A percentile compares a stretch with the other conserved stretches of the same genome.
These are phyloP conservation scores for Xylaria hypoxylon DNA, from an alignment of 2,329 filamentous ascomycete genomes.

Conservation along the genomic window DNA sequence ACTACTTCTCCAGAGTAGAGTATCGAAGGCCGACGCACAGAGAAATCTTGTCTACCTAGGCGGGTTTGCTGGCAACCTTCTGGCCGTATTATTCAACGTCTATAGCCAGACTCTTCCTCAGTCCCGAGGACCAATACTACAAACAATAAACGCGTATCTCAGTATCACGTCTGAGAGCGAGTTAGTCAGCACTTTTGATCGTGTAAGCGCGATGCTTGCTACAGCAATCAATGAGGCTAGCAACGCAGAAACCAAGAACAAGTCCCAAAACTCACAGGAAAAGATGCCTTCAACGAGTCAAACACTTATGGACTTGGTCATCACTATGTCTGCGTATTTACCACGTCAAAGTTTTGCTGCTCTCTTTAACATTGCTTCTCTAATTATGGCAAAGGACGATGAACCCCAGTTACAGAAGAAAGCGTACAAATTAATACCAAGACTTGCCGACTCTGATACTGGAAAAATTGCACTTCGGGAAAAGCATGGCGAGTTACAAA, in stretches of 20 bases:
- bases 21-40: slow-evolving; percentile 79
- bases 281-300: slow-evolving; percentile 93
- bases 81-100: slow-evolving; percentile 98
- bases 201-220: slow-evolving; percentile 87
- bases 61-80: slow-evolving; percentile 83
- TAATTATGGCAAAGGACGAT: slow-evolving; percentile 82
- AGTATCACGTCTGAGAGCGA: slow-evolving; percentile 85
- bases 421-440: slow-evolving; percentile 96
- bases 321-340: slow-evolving; percentile 94
- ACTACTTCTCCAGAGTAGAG: slow-evolving; percentile 79
- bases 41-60: slow-evolving; percentile 87
- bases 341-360: slow-evolving; percentile 85
- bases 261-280: slow-evolving; percentile 65
- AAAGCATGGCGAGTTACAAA: slow-evolving; percentile 81
- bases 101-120: slow-evolving; percentile 97
- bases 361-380: slow-evolving; percentile 86
- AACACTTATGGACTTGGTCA: slow-evolving; percentile 95
- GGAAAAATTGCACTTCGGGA: slow-evolving; percentile 82
- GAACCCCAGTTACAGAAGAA: slow-evolving; percentile 98
- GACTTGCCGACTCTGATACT: slow-evolving; percentile 82
- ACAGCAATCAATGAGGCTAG: slow-evolving; percentile 72
- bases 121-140: slow-evolving; percentile 88
- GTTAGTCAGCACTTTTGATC: slow-evolving; percentile 87
- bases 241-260: slow-evolving; percentile 69
- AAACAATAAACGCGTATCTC: slow-evolving; percentile 94